These are phyloP conservation scores for Biscogniauxia mediterranea DNA, from an alignment of 2,329 filamentous ascomycete genomes.

Conservation along the genomic window DNA sequence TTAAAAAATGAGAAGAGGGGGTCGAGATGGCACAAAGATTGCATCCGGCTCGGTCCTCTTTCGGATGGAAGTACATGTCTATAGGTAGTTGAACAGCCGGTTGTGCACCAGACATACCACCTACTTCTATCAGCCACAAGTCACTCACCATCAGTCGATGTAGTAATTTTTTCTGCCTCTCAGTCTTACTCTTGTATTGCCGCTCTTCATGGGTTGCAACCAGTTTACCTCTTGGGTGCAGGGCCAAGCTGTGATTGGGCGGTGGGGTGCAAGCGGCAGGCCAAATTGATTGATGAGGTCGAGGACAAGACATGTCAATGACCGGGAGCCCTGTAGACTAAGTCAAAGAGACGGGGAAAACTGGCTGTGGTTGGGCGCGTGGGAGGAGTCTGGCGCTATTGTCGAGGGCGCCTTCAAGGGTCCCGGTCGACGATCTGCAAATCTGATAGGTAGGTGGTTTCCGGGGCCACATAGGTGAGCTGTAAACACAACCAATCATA, in stretches of 20 bases:
- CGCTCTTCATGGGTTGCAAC: constrained; percentile 26
- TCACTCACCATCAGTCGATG: constrained; percentile 10
- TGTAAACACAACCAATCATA: constrained; percentile 39
- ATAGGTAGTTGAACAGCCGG: constrained; percentile 10
- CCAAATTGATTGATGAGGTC: constrained; percentile 26
- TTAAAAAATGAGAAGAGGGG: constrained; percentile 19
- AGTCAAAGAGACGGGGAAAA: constrained; percentile 26
- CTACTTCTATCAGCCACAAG: constrained; percentile 14
- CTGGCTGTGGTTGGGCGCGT: constrained; percentile 27
- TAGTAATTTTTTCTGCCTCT: constrained; percentile 6
- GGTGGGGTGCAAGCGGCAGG: constrained; percentile 17
- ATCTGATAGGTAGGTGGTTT: constrained; percentile 34
- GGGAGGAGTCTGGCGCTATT: constrained; percentile 29
- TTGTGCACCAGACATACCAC: constrained; percentile 6
- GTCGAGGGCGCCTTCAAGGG: constrained; percentile 24
- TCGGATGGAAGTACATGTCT: constrained; percentile 12
- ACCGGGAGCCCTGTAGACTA: constrained; percentile 22
- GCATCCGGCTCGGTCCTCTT: constrained; percentile 4
- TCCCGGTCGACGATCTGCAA: constrained; percentile 30
- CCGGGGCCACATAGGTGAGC: constrained; percentile 24
- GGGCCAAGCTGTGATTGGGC: constrained; percentile 20
- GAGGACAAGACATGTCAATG: constrained; percentile 18
- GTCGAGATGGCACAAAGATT: not conserved
- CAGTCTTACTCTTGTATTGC: constrained; percentile 20
- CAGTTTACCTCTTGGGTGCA: constrained; percentile 22